phyloP scores from a whole-genome alignment of 163 green algal genomes.

The Scenedesmus sp. region DNA sequence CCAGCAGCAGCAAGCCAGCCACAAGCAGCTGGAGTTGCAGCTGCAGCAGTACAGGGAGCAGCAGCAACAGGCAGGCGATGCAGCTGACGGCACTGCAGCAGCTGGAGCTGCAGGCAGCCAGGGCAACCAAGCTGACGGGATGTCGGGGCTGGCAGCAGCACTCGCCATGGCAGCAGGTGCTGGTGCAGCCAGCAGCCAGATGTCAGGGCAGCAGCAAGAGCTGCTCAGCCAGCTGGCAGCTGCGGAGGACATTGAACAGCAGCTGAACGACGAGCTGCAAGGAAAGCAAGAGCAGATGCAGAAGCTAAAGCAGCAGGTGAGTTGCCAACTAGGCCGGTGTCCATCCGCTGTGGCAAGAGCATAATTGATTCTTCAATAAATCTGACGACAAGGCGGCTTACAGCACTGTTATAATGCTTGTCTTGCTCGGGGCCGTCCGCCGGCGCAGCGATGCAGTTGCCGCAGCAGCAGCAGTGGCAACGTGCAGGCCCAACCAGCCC shows the following conservation, averaged over 20 bases:
- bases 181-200: conserved; percentile 21
- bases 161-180: conserved; percentile 3
- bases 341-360: too few relatives aligned
- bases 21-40: conserved; percentile 12
- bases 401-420: too few relatives aligned
- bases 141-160: conserved; percentile 13
- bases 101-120: neutral
- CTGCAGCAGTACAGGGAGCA: conserved; percentile 12
- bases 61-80: neutral
- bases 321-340: neutral
- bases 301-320: conserved; percentile 8
- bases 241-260: neutral
- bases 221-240: neutral
- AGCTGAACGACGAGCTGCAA: conserved; percentile 18
- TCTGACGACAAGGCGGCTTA: too few relatives aligned
- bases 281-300: conserved; percentile 18
- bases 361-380: too few relatives aligned
- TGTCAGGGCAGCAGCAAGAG: conserved; percentile 6
- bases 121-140: neutral
- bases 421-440: too few relatives aligned
- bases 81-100: neutral
- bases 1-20: conserved; percentile 4
- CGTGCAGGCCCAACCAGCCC: too few relatives aligned
- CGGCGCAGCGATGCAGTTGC: too few relatives aligned
- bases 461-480: too few relatives aligned